Evolutionary conservation across 805 yeast genomes (phyloP).

Genomic region (Candida silvicultrix): DNA sequence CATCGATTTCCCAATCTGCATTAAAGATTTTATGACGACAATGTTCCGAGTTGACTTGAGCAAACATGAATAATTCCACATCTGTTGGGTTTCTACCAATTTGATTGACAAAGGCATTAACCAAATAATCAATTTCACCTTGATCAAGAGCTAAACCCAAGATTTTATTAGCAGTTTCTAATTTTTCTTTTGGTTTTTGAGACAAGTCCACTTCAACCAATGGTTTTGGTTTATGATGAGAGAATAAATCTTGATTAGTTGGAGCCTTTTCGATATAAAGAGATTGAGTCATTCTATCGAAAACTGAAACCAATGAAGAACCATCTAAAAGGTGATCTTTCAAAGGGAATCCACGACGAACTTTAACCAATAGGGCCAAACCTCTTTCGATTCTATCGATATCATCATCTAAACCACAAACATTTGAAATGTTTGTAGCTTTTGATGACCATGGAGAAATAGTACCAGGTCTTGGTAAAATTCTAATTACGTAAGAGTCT

Average conservation of each 20-base stretch:
- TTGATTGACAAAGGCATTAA: constrained; percentile 70
- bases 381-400: constrained; percentile 92
- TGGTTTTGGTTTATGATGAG: constrained; percentile 76
- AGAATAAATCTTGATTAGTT: constrained; percentile 62
- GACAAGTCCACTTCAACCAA: constrained; percentile 67
- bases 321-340: constrained; percentile 45
- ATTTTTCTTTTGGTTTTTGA: constrained; percentile 42
- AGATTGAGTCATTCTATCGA: constrained; percentile 92
- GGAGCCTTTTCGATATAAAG: constrained; percentile 59
- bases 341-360: constrained; percentile 66
- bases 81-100: constrained; percentile 91
- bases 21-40: constrained; percentile 98
- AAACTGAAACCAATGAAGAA: constrained; percentile 62
- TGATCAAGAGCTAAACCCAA: constrained; percentile 92
- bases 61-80: constrained; percentile 97
- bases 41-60: constrained; percentile 98
- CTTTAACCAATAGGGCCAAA: constrained; percentile 62
- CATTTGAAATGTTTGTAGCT: constrained; percentile 90
- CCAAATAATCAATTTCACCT: constrained; percentile 87
- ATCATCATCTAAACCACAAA: constrained; percentile 70
- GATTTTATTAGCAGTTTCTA: constrained; percentile 70
- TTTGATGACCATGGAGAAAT: constrained; percentile 99
- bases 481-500: constrained; percentile 56
- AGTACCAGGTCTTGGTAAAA: constrained; percentile 91
- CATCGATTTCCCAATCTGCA: constrained; percentile 97